Conservation (phyloP, 768 basidiomycete genomes). For the Ramaria sp. region DNA sequence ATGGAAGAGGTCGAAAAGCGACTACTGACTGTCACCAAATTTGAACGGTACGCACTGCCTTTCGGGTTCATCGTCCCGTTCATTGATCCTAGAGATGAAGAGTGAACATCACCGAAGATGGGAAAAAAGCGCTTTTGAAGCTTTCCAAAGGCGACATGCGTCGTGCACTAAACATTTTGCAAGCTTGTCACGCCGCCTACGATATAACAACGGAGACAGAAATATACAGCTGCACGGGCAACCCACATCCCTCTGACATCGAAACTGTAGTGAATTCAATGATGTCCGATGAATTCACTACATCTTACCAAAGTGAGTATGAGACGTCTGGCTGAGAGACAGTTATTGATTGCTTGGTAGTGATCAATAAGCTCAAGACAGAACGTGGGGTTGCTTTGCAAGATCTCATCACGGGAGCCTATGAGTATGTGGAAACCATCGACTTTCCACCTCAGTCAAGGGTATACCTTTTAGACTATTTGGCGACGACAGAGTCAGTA, state of each 20-base stretch:
- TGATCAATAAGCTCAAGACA: slow-evolving; percentile 77
- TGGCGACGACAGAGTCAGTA: slow-evolving; percentile 92
- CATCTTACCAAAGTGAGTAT: slow-evolving; percentile 65
- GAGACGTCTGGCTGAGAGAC: slow-evolving; percentile 1
- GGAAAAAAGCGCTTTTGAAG: slow-evolving; percentile 81
- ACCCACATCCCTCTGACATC: slow-evolving; percentile 90
- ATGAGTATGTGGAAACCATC: slow-evolving; percentile 79
- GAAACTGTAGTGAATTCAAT: slow-evolving; percentile 89
- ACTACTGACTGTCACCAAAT: slow-evolving; percentile 63
- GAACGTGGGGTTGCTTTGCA: slow-evolving; percentile 92
- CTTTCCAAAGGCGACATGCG: slow-evolving; percentile 98
- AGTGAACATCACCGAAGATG: slow-evolving; percentile 77
- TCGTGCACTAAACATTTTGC: slow-evolving; percentile 87
- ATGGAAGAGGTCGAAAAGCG: slow-evolving; percentile 78
- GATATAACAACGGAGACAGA: slow-evolving; percentile 80
- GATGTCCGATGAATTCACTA: slow-evolving; percentile 93
- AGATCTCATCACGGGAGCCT: slow-evolving; percentile 85
- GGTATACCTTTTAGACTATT: slow-evolving; percentile 82
- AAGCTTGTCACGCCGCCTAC: slow-evolving; percentile 97
- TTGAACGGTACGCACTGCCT: slow-evolving; percentile 56
- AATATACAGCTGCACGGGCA: slow-evolving; percentile 94
- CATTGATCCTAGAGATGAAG: slow-evolving; percentile 29
- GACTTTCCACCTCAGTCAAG: slow-evolving; percentile 81
- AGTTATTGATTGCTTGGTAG: slow-evolving; percentile 29
- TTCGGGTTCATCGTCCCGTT: not conserved